Base-by-base conservation (phyloP, 345 rosid genomes). In the Linum lewisii region DNA sequence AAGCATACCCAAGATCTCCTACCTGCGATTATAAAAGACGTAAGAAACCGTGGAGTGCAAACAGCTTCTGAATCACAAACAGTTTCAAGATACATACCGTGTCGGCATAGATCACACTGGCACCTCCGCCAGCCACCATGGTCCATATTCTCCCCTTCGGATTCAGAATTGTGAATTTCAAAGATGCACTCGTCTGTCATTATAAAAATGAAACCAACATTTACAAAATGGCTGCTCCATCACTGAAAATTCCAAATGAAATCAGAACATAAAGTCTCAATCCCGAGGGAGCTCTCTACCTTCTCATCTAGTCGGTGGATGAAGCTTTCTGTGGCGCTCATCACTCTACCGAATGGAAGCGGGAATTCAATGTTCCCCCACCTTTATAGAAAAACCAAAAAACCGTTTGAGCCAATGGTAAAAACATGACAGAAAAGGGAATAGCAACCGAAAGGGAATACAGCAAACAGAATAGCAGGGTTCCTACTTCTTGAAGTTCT, bases 41-140 rank as follows among this genome's bases (percentile, higher is more conserved):
- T 21, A 56, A 59, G 14, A 60, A 49, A 42, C 37, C 58, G 51
- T 37, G 22, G 44, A 22, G 32, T 54, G 13, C 14, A 37, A 9
- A 54, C 25, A 66, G 15, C 21, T 36, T 63, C 45, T 16, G 11
- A 15, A 63, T 47, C 38, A 52, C 87, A 79, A 5, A 63, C 18
- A 52, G 34, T 5, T 7, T 54, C 57, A 64, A 54, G 34, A 66
- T 60, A 49, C 85, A 62, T 63, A 93, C 97, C 3, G 97, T 93
- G 66, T 93, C 97, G 0, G 97, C 95, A 71, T 88, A 93, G 75
- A 89, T 89, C 78, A 93, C 99, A 73, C 97, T 89, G 64, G 99
- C 99, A 72, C 99, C 99, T 51, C 99, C 97, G 62, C 99, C 97
- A 64, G 95, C 95, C 9, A 89, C 99, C 97, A 90, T 93, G 2